phyloP scores from a whole-genome alignment of 345 rosid genomes.

The Turritis glabra region DNA sequence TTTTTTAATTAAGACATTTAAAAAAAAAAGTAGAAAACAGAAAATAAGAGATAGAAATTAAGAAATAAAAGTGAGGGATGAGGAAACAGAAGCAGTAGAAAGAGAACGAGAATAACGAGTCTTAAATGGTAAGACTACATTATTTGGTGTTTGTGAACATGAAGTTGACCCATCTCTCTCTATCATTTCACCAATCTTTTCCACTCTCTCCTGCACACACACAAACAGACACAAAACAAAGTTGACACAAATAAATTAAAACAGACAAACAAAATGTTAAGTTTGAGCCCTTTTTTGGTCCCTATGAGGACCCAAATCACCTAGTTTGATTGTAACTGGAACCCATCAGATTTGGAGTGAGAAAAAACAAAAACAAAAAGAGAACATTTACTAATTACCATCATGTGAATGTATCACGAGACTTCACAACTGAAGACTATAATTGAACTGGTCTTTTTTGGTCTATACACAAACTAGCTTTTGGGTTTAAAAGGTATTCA shows the following conservation, averaged over 20 bases:
- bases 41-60: neutral
- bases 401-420: conserved; percentile 39
- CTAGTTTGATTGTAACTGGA: conserved; percentile 23
- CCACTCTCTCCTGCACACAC: conserved; percentile 39
- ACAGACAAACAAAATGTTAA: conserved; percentile 1
- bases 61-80: conserved; percentile 35
- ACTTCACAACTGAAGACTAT: conserved; percentile 5
- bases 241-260: neutral
- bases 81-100: conserved; percentile 32
- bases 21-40: neutral
- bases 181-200: conserved; percentile 41
- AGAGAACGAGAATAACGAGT: conserved; percentile 17
- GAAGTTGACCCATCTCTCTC: conserved; percentile 29
- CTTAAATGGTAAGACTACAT: conserved; percentile 22
- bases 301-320: conserved; percentile 27
- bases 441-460: conserved; percentile 6
- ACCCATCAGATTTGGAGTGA: conserved; percentile 30
- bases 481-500: neutral
- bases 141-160: conserved; percentile 21
- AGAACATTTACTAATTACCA: conserved; percentile 8
- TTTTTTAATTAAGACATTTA: neutral
- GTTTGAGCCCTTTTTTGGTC: conserved; percentile 14
- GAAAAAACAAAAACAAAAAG: neutral
- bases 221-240: conserved; percentile 24
- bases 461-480: conserved; percentile 9